These are phyloP conservation scores for Saccharomycopsis crataegensis DNA, from an alignment of 1,139 yeast species.

Conservation along the genomic window DNA sequence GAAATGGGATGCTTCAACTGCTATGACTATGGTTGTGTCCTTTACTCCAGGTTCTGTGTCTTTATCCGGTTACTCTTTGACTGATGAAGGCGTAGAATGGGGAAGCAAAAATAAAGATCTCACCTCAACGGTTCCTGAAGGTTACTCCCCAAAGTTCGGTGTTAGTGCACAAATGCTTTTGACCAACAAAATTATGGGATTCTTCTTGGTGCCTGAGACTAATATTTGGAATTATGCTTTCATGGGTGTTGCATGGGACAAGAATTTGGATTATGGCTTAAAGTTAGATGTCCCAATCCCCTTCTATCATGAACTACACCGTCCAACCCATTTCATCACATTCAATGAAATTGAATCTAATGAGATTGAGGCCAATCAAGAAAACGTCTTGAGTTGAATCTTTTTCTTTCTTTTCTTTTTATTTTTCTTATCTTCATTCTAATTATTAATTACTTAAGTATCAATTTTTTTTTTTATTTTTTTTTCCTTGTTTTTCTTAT, in stretches of 20 bases:
- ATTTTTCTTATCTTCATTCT: background rate
- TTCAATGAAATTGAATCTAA: conserved; percentile 62
- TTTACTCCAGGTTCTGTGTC: conserved; percentile 84
- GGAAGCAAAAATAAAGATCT: conserved; percentile 57
- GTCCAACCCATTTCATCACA: conserved; percentile 79
- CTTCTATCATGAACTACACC: conserved; percentile 78
- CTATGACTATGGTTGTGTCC: conserved; percentile 58
- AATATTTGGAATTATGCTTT: conserved; percentile 89
- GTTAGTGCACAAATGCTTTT: conserved; percentile 61
- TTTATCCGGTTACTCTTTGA: conserved; percentile 55
- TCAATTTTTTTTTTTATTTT: too few species aligned
- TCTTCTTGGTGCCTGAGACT: conserved; percentile 79
- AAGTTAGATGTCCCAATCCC: conserved; percentile 75
- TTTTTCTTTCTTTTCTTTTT: background rate
- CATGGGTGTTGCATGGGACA: conserved; percentile 77
- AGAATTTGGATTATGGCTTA: conserved; percentile 50
- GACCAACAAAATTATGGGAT: conserved; percentile 73
- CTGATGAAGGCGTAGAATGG: conserved; percentile 70
- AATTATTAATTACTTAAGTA: background rate
- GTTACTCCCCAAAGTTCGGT: conserved; percentile 56
- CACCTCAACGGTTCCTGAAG: conserved; percentile 48
- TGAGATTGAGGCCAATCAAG: conserved; percentile 62
- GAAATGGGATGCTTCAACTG: conserved; percentile 32
- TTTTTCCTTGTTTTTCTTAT: background rate
- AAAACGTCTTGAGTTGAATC: conserved; percentile 54